These are phyloP conservation scores for Anastatica hierochuntica DNA, from an alignment of 345 rosid species.

Conservation along the genomic window DNA sequence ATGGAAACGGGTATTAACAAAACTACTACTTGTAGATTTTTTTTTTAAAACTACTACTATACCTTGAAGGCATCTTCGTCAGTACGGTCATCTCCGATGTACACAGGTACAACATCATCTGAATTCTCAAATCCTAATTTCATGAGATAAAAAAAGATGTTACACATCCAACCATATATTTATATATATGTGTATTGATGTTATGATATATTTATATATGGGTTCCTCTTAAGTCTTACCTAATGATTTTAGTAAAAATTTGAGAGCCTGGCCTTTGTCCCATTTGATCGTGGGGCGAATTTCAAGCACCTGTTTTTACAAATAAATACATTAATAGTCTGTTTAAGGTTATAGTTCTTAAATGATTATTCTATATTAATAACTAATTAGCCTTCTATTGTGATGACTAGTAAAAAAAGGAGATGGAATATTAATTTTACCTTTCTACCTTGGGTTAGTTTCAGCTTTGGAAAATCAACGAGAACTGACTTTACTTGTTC, in stretches of 20 bases:
- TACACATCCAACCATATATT: no score
- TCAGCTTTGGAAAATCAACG: slow-evolving; percentile 55
- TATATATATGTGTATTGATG: background rate
- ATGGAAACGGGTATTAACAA: no score
- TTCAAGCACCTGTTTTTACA: slow-evolving; percentile 54
- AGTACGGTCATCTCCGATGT: slow-evolving; percentile 90
- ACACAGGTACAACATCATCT: slow-evolving; percentile 69
- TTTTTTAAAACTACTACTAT: no score
- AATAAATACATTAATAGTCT: background rate
- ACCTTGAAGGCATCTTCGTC: slow-evolving; percentile 99
- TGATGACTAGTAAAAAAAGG: background rate
- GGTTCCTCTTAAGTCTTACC: slow-evolving; percentile 45
- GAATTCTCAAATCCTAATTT: slow-evolving; percentile 62
- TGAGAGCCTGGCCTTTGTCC: slow-evolving; percentile 96
- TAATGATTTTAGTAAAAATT: slow-evolving; percentile 65
- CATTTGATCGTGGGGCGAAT: slow-evolving; percentile 90
- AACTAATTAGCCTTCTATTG: background rate
- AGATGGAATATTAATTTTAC: slow-evolving; percentile 21
- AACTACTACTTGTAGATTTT: no score
- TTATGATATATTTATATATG: background rate
- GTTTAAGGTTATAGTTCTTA: background rate
- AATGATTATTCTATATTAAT: background rate
- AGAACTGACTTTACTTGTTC: slow-evolving; percentile 54
- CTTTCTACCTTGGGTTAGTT: slow-evolving; percentile 73
- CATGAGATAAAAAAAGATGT: background rate